Evolutionary conservation across 768 basidiomycete genomes (phyloP), one percentile per base, ranked within the genome.

Genomic region (Boletus sensibilis): DNA sequence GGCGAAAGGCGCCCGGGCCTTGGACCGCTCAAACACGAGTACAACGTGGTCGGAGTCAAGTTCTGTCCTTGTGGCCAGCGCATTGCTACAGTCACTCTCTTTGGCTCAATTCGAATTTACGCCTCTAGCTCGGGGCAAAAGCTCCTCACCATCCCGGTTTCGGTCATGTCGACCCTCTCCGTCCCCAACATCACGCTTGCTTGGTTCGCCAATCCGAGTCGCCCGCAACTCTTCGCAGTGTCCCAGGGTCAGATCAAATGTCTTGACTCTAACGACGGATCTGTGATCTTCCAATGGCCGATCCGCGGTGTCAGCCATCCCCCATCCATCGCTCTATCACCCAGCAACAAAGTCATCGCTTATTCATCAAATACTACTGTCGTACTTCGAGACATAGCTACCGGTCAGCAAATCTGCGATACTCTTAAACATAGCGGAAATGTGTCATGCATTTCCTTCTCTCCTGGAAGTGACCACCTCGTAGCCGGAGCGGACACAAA

Each of bases 231-330:
- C 34, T 63, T 64, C 14, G 55, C 48, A 3, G 55, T 52, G 20
- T 63, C 62, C 21, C 57, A 64, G 34, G 62, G 62, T n/a, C 58
- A 63, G 42, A 52, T 63, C 38, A 59, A 64, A 31, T 55, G 62
- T 39, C 49, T 63, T 33, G 51, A 55, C 18, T 47, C 62, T 10
- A 62, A 56, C 5, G 54, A 63, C 4, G 62, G 62, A 21, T 48
- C 55, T 2, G 16, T 62, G 12, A 16, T 54, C 27, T 53, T n/a
- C 18, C 62, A 63, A 37, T 63, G 62, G 61, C 14, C 62, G 9
- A 25, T 45, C 45, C 58, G 57, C 20, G 57, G 52, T 20, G 21
- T 56, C 16, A 38, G n/a, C 21, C 23, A 54, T 23, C 62, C 54
- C 7, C 23, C 62, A 14, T 64, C 62, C 4, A 18, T 63, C 39